Evolutionary conservation across 2,329 filamentous ascomycete genomes (phyloP).

Genomic region (Immersiporthe knoxdaviesiana): DNA sequence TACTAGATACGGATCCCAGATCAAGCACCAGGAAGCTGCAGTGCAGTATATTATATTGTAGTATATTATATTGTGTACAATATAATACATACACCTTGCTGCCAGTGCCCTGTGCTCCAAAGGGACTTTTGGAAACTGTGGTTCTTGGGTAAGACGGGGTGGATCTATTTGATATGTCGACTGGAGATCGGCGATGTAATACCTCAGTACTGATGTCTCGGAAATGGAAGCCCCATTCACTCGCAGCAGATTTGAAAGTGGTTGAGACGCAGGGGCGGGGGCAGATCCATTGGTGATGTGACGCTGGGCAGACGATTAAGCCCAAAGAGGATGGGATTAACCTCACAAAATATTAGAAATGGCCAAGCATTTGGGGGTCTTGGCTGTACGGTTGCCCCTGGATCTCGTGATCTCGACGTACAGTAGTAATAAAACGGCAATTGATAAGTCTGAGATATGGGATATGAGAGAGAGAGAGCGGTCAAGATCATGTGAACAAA

Average conservation of each 20-base stretch:
- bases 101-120: neutral
- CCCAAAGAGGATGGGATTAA: neutral
- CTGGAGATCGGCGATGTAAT: neutral
- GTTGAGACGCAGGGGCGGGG: neutral
- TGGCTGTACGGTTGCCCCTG: neutral
- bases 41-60: neutral
- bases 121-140: neutral
- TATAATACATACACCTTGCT: neutral
- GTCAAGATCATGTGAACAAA: neutral
- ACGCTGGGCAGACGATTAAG: neutral
- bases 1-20: neutral
- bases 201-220: neutral
- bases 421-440: neutral
- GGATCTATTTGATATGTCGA: neutral
- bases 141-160: neutral
- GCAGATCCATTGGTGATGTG: constrained; percentile 5
- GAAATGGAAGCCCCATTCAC: neutral
- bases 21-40: neutral
- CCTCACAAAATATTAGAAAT: neutral
- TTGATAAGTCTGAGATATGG: neutral
- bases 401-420: neutral
- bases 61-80: too few relatives aligned
- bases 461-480: neutral
- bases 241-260: neutral
- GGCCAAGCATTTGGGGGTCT: neutral